Evolutionary conservation across 192 early-diverging fungal genomes (phyloP).

Genomic region (Backusella liffmaniae): DNA sequence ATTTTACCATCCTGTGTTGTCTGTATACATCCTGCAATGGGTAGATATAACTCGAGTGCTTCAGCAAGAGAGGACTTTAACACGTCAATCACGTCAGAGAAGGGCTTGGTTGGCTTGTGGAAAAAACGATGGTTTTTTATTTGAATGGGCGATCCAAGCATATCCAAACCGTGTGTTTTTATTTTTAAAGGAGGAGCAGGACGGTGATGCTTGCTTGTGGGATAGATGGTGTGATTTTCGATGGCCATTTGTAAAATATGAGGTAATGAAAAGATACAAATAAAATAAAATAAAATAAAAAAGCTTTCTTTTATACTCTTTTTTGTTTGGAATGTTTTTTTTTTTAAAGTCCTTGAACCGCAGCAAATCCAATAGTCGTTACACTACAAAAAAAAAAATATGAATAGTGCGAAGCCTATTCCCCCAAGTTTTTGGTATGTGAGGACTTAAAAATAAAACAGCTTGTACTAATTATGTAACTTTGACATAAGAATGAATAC

Average conservation of each 20-base stretch:
- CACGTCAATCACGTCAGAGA: slow-evolving; percentile 27
- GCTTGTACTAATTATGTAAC: too few relatives aligned
- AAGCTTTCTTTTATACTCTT: neutral
- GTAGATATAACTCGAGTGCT: slow-evolving; percentile 39
- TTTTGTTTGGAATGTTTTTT: neutral
- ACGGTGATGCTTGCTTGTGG: slow-evolving; percentile 22
- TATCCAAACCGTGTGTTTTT: slow-evolving; percentile 29
- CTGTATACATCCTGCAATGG: slow-evolving; percentile 31
- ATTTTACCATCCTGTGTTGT: slow-evolving; percentile 24
- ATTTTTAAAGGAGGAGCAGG: slow-evolving; percentile 25
- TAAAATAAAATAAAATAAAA: neutral
- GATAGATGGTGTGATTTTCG: neutral
- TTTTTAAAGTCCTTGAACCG: neutral
- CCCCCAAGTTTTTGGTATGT: too few relatives aligned
- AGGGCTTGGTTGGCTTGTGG: neutral
- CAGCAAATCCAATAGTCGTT: neutral
- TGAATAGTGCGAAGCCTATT: too few relatives aligned
- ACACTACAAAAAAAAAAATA: too few relatives aligned
- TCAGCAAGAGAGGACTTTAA: slow-evolving; percentile 36
- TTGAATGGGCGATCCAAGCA: slow-evolving; percentile 28
- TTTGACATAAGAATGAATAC: too few relatives aligned
- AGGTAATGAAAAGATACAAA: neutral
- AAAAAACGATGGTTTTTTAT: slow-evolving; percentile 38
- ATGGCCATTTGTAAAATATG: neutral
- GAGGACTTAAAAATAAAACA: too few relatives aligned